Conservation (phyloP, 805 yeast species). For the Wickerhamiella galacta region DNA sequence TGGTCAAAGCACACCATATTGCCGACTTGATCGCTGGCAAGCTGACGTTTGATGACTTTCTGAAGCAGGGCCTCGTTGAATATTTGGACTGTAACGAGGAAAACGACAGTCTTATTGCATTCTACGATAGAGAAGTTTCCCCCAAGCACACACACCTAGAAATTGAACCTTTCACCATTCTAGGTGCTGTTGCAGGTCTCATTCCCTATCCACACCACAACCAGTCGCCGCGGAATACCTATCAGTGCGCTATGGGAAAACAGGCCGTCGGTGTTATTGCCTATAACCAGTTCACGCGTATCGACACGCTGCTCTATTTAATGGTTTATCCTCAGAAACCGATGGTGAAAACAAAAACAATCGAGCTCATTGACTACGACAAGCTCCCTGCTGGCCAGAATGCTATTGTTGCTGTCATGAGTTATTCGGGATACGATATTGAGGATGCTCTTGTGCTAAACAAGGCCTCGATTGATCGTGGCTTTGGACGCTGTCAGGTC, state of each 20-base stretch:
- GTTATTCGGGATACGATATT: conserved; percentile 96
- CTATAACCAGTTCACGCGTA: conserved; percentile 88
- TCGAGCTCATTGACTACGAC: conserved; percentile 87
- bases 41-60: conserved; percentile 82
- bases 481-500: conserved; percentile 95
- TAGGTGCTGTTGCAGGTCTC: conserved; percentile 86
- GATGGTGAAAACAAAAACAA: conserved; percentile 94
- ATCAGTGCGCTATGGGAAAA: conserved; percentile 94
- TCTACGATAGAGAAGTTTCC: conserved; percentile 55
- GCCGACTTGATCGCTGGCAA: conserved; percentile 43
- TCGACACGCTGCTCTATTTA: conserved; percentile 79
- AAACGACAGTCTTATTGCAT: conserved; percentile 82
- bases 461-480: conserved; percentile 86
- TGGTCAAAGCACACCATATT: conserved; percentile 59
- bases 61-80: conserved; percentile 75
- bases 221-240: conserved; percentile 83
- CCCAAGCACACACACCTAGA: conserved; percentile 69
- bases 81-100: conserved; percentile 95
- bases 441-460: conserved; percentile 95
- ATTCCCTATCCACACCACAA: conserved; percentile 88
- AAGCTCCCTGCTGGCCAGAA: conserved; percentile 97
- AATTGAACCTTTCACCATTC: conserved; percentile 83
- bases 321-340: conserved; percentile 99
- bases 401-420: conserved; percentile 98
- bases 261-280: conserved; percentile 99